Base-by-base conservation (phyloP, 768 basidiomycete genomes). In the Tubosaeta sp. region DNA sequence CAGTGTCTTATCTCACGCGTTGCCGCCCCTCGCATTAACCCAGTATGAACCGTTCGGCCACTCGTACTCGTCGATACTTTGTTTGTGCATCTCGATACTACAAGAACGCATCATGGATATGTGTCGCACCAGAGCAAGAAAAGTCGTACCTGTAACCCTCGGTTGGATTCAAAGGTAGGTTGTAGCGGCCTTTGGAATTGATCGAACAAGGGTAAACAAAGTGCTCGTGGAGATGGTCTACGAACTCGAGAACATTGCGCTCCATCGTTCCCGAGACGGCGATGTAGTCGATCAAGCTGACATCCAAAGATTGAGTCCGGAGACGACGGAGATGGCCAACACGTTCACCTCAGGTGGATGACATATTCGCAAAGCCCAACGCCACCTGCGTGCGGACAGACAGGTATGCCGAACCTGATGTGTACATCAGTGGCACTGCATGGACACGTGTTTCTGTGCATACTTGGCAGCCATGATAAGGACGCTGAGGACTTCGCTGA, bases 281-380 rank as follows among this genome's bases (percentile, higher is more conserved):
- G 59, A 98, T 89, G 65, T 95, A 97, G 71, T 98, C 95, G 65
- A 97, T 97, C 61, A 97, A 73, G 50, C 89, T 90, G 56, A 32
- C 27, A 29, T 43, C 37, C 4, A 41, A 31, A 47, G n/a, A 38
- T 27, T 16, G 31, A 43, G 43, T 12, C 49, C 43, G 55, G 38
- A 38, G 12, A 60, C 35, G 2, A 47, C 34, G 43, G 39, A 41
- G 9, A n/a, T 8, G 26, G 16, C 7, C 31, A 16, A 46, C 26
- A 37, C 33, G 19, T 33, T 27, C 58, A 80, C 87, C 85, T 88
- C 46, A 91, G 69, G 64, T 93, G 91, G 56, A 95, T 90, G 35
- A 91, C 89, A 68, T 94, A 91, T 75, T 95, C 93, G 64, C 94
- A 97, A 17, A 97, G 75, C 2, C 95, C 95, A 42, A 97, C 94